These are phyloP conservation scores for Gentiana straminea DNA, from an alignment of 257 asterid species.

Conservation along the genomic window DNA sequence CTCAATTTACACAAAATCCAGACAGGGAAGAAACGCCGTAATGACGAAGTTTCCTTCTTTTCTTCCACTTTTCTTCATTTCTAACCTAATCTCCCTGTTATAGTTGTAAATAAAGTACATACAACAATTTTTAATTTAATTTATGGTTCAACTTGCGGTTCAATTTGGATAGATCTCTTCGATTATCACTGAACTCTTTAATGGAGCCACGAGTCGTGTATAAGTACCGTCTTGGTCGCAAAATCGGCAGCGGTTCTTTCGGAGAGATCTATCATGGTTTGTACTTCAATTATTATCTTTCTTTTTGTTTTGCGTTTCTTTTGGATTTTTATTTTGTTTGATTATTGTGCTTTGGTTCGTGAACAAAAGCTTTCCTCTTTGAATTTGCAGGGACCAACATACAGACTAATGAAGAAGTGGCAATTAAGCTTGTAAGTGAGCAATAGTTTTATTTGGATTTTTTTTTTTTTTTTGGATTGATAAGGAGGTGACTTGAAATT, in stretches of 20 bases:
- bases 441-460: conserved; percentile 2
- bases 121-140: not conserved
- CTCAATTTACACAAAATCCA: not conserved
- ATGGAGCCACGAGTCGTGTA: conserved; percentile 40
- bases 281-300: not conserved
- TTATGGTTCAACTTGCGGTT: not conserved
- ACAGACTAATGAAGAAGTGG: conserved; percentile 81
- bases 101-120: not conserved
- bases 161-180: conserved; percentile 10
- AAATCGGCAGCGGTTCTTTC: conserved; percentile 45
- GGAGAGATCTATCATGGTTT: conserved; percentile 42
- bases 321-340: not conserved
- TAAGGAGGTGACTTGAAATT: not conserved
- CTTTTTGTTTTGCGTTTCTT: not conserved
- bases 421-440: conserved; percentile 71
- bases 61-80: conserved; percentile 6
- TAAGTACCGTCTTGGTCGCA: conserved; percentile 36
- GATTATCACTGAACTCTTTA: conserved; percentile 2
- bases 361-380: not conserved
- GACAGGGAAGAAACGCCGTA: not conserved
- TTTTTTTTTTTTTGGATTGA: conserved; percentile 1
- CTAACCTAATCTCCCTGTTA: conserved; percentile 17
- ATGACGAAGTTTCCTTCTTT: not conserved
- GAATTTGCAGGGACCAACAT: conserved; percentile 41
- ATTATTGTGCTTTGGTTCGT: not conserved